Evolutionary conservation across 2,329 filamentous ascomycete species (phyloP), one percentile per base, ranked within the genome.

Genomic region (Stenocarpella maydis): DNA sequence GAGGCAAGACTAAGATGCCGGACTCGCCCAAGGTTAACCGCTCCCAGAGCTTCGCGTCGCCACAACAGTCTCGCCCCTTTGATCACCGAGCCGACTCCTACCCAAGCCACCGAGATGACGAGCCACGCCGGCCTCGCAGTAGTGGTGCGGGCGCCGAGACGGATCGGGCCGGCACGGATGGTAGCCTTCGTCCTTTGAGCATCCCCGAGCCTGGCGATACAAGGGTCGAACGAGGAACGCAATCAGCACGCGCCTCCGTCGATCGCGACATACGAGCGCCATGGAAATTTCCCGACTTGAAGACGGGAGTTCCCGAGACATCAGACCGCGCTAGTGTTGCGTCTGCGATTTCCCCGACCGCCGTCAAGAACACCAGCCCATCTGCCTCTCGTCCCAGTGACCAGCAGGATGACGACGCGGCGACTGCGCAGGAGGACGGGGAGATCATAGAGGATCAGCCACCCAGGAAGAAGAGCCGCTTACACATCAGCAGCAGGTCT

Each of bases 1-100:
- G 72, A 5, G 87, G 84, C 75, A 71, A 71, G 37, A 39, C 47
- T n/a, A 60, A 85, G 69, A 77, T 79, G 0, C 83, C 85, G 1
- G 85, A 86, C 21, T 87, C 85, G 2, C 86, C 87, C 2, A 86
- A 86, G 71, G 75, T 82, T 37, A 83, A 81, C 73, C 80, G 86
- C 68, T 83, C 85, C 1, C 84, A 85, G 70, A 86, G 82, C 67
- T 84, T 87, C 73, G 80, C 80, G 17, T 80, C 81, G 49, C 82
- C 83, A 39, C 79, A 81, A 24, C 76, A 71, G 1, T 72, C 78
- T 58, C 76, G 78, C 3, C 76, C 80, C 0, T 73, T 77, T 34
- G 76, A 76, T 14, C 73, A 76, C 58, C 79, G 80, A 15, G 74
- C 75, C 14, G 83, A 77, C 73, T 75, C 72, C 43, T 80, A 75